Evolutionary conservation across 2,329 filamentous ascomycete genomes (phyloP).

Genomic region (Aspergillus fructus): DNA sequence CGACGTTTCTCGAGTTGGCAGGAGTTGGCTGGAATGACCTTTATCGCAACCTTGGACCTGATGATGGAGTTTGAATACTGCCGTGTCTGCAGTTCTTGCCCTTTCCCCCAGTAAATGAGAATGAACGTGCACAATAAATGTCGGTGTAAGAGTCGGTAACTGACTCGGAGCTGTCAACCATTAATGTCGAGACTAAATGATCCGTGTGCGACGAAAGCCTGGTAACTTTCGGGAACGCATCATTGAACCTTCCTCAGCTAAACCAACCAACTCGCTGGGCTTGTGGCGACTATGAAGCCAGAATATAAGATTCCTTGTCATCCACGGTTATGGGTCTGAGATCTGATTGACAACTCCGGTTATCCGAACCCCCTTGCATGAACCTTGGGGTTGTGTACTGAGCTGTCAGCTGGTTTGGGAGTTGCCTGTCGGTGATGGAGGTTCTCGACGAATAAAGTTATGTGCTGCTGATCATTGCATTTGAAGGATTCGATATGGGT

Average conservation of each 20-base stretch:
- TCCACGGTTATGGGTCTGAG: background rate
- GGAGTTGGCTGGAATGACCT: too few species aligned
- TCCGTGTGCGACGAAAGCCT: background rate
- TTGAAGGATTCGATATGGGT: background rate
- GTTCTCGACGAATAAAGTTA: constrained; percentile 1
- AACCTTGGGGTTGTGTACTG: background rate
- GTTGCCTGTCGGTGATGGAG: background rate
- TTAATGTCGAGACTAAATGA: background rate
- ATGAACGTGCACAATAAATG: too few species aligned
- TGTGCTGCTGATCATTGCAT: constrained; percentile 3
- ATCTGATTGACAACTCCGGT: background rate
- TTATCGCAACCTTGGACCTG: too few species aligned
- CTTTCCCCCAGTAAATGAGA: too few species aligned
- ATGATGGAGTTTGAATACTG: too few species aligned
- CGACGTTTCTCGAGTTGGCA: too few species aligned
- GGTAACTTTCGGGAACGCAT: background rate
- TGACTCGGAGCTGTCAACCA: too few species aligned
- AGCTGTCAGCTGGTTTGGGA: background rate
- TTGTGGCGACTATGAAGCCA: background rate
- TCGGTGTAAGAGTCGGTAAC: too few species aligned
- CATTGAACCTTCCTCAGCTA: background rate
- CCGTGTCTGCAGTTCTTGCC: too few species aligned
- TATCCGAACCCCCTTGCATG: background rate
- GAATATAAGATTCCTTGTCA: background rate
- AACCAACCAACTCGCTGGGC: background rate